Evolutionary conservation across 108 stramenopile genomes (phyloP).

Genomic region (Aurantiochytrium sp.): DNA sequence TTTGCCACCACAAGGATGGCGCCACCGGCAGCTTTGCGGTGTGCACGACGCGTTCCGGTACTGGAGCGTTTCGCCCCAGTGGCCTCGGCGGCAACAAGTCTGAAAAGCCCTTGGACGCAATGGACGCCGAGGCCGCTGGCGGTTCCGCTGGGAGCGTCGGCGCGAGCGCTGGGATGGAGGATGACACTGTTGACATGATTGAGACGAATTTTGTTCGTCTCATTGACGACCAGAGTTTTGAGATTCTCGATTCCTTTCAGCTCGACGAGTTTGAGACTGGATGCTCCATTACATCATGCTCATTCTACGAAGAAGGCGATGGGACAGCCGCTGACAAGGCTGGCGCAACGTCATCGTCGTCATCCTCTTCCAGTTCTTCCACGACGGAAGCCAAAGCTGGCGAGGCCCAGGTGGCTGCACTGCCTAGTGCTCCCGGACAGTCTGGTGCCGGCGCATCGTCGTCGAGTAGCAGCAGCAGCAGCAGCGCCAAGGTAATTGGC

Average conservation of each 20-base stretch:
- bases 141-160: too few species aligned
- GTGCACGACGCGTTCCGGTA: neutral
- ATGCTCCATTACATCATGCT: neutral
- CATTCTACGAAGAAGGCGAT: neutral
- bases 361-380: neutral
- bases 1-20: constrained; percentile 61
- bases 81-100: neutral
- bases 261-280: constrained; percentile 20
- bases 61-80: neutral
- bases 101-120: neutral
- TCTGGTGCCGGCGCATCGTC: neutral
- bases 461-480: neutral
- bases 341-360: neutral
- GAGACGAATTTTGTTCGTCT: constrained; percentile 22
- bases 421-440: too few species aligned
- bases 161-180: neutral
- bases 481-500: neutral
- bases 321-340: neutral
- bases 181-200: neutral
- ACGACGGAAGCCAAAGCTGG: neutral
- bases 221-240: constrained; percentile 21
- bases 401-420: neutral
- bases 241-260: constrained; percentile 11
- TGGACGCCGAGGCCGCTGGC: too few species aligned
- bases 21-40: neutral